Conservation (phyloP, 202 grass and related monocot genomes). For the Eragrostis tef region DNA sequence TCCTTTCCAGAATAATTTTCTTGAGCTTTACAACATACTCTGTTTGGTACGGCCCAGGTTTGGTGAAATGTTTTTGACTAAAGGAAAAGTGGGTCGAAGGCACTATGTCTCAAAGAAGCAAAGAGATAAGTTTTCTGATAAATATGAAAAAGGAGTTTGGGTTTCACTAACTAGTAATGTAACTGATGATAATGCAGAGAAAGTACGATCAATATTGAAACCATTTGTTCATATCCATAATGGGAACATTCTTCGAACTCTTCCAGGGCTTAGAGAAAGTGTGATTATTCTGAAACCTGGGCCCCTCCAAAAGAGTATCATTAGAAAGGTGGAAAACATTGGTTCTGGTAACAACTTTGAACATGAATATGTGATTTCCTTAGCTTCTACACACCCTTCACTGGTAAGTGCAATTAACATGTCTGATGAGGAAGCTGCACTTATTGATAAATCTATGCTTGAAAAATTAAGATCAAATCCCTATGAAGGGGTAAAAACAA, state of each 20-base stretch:
- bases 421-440: conserved; percentile 66
- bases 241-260: conserved; percentile 79
- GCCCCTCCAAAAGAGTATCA: conserved; percentile 66
- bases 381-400: conserved; percentile 88
- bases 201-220: conserved; percentile 84
- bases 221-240: conserved; percentile 95
- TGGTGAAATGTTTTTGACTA: conserved; percentile 81
- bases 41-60: conserved; percentile 86
- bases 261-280: conserved; percentile 79
- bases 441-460: conserved; percentile 66
- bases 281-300: conserved; percentile 68
- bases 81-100: conserved; percentile 53
- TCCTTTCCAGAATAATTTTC: conserved; percentile 94
- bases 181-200: conserved; percentile 77
- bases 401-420: conserved; percentile 71
- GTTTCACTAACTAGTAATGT: conserved; percentile 87
- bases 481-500: conserved; percentile 86
- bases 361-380: conserved; percentile 72
- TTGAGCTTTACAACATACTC: conserved; percentile 94
- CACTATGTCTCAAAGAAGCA: conserved; percentile 51
- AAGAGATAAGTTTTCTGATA: conserved; percentile 55
- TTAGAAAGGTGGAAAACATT: conserved; percentile 88
- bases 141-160: conserved; percentile 83
- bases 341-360: conserved; percentile 80
- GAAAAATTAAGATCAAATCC: conserved; percentile 63